These are phyloP conservation scores for Solanum sitiens DNA, from an alignment of 257 asterid genomes.

Conservation along the genomic window DNA sequence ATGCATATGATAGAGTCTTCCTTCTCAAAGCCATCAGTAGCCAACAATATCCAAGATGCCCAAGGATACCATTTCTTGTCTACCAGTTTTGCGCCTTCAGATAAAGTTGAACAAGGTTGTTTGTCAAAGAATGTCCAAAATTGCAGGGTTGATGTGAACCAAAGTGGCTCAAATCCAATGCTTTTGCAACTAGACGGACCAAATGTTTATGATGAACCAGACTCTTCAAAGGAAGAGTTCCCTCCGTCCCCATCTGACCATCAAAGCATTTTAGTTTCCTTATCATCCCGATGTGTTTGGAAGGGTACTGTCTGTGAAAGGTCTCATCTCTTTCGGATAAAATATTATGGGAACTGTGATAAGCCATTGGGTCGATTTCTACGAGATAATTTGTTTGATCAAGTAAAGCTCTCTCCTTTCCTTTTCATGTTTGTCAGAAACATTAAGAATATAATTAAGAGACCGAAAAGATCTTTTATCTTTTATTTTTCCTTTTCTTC, in stretches of 20 bases:
- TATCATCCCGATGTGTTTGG: slow-evolving; percentile 91
- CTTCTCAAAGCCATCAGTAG: slow-evolving; percentile 13
- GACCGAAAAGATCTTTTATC: neutral
- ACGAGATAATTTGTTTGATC: slow-evolving; percentile 87
- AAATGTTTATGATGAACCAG: slow-evolving; percentile 31
- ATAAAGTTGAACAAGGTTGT: neutral
- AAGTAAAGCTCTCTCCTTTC: slow-evolving; percentile 39
- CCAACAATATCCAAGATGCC: neutral
- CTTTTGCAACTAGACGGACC: slow-evolving; percentile 25
- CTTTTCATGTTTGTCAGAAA: neutral
- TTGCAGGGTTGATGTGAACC: slow-evolving; percentile 12
- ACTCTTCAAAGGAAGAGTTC: slow-evolving; percentile 55
- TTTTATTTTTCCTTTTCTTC: slow-evolving; percentile 4
- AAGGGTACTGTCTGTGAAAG: slow-evolving; percentile 95
- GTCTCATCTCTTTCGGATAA: slow-evolving; percentile 79
- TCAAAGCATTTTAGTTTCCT: slow-evolving; percentile 86
- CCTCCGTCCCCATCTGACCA: slow-evolving; percentile 86
- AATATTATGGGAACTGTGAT: slow-evolving; percentile 80
- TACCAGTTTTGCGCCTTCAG: slow-evolving; percentile 16
- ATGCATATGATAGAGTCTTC: slow-evolving; percentile 14
- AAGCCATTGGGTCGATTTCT: slow-evolving; percentile 93
- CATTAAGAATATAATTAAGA: neutral
- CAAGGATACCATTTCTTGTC: slow-evolving; percentile 9
- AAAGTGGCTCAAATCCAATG: neutral
- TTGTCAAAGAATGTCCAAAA: slow-evolving; percentile 10